Evolutionary conservation across 1,284 basidiomycete species (phyloP).

Genomic region (Xerocomus cyaneibrunnescens): DNA sequence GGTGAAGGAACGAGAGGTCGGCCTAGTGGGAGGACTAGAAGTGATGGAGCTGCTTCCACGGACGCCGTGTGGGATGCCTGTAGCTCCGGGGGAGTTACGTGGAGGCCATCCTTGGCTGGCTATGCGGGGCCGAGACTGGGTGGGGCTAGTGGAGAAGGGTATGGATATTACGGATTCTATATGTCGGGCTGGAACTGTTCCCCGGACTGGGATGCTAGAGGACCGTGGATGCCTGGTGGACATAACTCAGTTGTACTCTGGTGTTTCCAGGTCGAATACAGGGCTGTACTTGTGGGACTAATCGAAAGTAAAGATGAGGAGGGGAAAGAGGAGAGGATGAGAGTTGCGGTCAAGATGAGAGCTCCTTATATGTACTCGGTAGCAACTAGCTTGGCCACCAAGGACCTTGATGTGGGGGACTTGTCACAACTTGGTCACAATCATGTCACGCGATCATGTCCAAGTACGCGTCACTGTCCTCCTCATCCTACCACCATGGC

Average conservation of each 20-base stretch:
- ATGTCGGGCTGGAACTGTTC: constrained; percentile 47
- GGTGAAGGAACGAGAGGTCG: constrained; percentile 39
- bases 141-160: constrained; percentile 46
- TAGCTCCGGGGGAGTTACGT: constrained; percentile 31
- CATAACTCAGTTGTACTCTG: constrained; percentile 36
- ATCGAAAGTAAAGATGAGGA: not conserved
- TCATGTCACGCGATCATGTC: constrained; percentile 20
- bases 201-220: constrained; percentile 60
- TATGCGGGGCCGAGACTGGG: constrained; percentile 38
- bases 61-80: constrained; percentile 36
- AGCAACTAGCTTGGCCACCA: not conserved
- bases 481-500: constrained; percentile 41
- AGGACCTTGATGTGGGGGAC: constrained; percentile 20
- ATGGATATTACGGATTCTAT: constrained; percentile 64
- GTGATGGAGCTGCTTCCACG: constrained; percentile 35
- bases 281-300: not conserved
- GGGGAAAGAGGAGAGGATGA: not conserved
- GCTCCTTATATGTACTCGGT: constrained; percentile 18
- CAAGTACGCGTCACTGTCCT: constrained; percentile 32
- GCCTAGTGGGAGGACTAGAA: constrained; percentile 41
- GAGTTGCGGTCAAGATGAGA: constrained; percentile 6
- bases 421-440: constrained; percentile 30
- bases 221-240: constrained; percentile 54
- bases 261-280: not conserved
- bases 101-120: constrained; percentile 31